Evolutionary conservation across 2,329 filamentous ascomycete genomes (phyloP).

Genomic region (Colletotrichum sp.): DNA sequence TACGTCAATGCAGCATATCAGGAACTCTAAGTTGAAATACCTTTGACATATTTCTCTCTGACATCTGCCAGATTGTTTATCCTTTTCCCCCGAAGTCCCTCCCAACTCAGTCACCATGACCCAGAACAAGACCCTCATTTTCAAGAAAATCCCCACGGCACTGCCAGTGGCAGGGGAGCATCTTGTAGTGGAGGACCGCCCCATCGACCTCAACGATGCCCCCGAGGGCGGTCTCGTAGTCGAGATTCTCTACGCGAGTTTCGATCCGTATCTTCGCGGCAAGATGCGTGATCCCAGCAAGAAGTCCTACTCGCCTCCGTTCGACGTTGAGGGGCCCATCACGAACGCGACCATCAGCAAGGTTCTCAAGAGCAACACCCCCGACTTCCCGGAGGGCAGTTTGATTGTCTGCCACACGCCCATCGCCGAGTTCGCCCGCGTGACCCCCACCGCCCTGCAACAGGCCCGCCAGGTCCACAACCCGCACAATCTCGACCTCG

Average conservation of each 20-base stretch:
- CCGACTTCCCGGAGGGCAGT: slow-evolving; percentile 51
- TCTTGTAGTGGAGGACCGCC: slow-evolving; percentile 69
- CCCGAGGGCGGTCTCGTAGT: slow-evolving; percentile 71
- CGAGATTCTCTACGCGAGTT: slow-evolving; percentile 75
- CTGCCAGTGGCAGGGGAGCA: slow-evolving; percentile 75
- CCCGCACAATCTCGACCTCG: slow-evolving; percentile 68
- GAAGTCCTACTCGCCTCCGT: slow-evolving; percentile 73
- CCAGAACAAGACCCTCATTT: slow-evolving; percentile 77
- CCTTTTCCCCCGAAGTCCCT: background rate
- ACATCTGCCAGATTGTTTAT: background rate
- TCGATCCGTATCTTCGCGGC: slow-evolving; percentile 85
- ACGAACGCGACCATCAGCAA: slow-evolving; percentile 67
- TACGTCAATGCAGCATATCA: background rate
- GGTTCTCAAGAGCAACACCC: slow-evolving; percentile 72
- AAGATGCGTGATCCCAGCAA: slow-evolving; percentile 69
- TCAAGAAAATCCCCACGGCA: slow-evolving; percentile 70
- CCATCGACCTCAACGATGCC: slow-evolving; percentile 68
- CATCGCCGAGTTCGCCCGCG: slow-evolving; percentile 68
- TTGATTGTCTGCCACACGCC: slow-evolving; percentile 54
- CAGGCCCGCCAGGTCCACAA: slow-evolving; percentile 58
- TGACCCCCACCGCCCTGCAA: background rate
- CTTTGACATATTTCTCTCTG: background rate
- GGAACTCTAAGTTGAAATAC: background rate
- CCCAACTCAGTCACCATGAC: slow-evolving; percentile 42
- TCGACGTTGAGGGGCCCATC: slow-evolving; percentile 67